Conservation (phyloP, 306 rosid species). For the Spatholobus suberectus region DNA sequence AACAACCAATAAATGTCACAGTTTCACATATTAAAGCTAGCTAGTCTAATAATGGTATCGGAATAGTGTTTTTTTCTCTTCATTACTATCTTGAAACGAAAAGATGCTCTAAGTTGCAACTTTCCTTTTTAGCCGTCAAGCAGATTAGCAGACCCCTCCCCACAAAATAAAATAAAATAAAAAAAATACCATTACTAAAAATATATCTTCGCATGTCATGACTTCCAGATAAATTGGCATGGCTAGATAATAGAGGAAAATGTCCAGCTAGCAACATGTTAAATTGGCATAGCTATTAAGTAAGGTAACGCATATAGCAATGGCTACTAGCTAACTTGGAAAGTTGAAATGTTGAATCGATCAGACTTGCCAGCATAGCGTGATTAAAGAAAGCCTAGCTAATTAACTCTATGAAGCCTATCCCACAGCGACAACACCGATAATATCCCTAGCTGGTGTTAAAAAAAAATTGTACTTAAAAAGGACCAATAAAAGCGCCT, state of each 20-base stretch:
- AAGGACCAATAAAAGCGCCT: no score
- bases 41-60: no score
- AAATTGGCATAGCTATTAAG: background rate
- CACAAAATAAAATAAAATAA: no score
- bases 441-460: no score
- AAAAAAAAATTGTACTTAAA: no score
- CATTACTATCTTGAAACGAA: no score
- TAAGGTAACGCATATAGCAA: background rate
- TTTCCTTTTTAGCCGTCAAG: background rate
- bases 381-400: background rate
- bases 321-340: background rate
- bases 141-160: no score
- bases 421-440: background rate
- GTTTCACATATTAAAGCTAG: no score
- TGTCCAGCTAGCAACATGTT: background rate
- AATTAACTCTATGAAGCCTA: background rate
- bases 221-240: background rate
- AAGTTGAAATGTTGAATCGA: slow-evolving; percentile 4
- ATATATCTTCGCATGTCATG: background rate
- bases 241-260: background rate
- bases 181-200: no score
- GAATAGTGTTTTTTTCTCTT: no score
- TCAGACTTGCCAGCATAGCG: background rate
- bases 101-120: no score
- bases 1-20: no score